Evolutionary conservation across 1,284 basidiomycete genomes (phyloP).

Genomic region (Paramarasmius palmivorus): DNA sequence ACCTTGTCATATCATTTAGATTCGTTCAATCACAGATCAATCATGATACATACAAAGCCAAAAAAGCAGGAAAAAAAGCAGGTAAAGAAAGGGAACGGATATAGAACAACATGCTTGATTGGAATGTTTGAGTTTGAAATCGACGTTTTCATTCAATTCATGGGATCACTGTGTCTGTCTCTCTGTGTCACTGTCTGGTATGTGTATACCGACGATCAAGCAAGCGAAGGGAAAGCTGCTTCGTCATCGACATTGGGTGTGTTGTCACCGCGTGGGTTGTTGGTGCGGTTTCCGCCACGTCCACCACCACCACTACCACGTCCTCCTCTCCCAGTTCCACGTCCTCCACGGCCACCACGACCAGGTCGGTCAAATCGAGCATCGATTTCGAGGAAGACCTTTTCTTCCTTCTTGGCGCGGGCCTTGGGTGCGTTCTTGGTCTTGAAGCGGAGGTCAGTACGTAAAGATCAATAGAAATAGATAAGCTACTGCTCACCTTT

Average conservation of each 20-base stretch:
- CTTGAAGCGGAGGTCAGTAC: constrained; percentile 33
- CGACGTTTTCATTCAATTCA: too few relatives aligned
- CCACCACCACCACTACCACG: constrained; percentile 46
- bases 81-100: too few relatives aligned
- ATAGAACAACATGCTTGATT: too few relatives aligned
- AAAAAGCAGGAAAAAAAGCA: too few relatives aligned
- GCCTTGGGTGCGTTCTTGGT: constrained; percentile 60
- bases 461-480: not conserved
- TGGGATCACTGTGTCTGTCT: not conserved
- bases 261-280: constrained; percentile 22
- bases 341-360: constrained; percentile 49
- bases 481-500: constrained; percentile 50
- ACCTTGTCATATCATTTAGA: too few relatives aligned
- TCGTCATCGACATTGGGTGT: constrained; percentile 74
- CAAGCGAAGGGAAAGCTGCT: constrained; percentile 82
- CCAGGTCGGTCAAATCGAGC: constrained; percentile 73
- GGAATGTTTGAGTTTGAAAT: too few relatives aligned
- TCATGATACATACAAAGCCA: too few relatives aligned
- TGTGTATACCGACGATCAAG: constrained; percentile 39
- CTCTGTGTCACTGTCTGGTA: not conserved
- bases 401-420: constrained; percentile 75
- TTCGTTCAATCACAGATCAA: too few relatives aligned
- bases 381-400: constrained; percentile 77
- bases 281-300: constrained; percentile 32
- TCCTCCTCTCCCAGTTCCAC: constrained; percentile 48